Evolutionary conservation across 2,329 filamentous ascomycete species (phyloP), one percentile per base, ranked within the genome.

Genomic region (Aplosporella prunicola): DNA sequence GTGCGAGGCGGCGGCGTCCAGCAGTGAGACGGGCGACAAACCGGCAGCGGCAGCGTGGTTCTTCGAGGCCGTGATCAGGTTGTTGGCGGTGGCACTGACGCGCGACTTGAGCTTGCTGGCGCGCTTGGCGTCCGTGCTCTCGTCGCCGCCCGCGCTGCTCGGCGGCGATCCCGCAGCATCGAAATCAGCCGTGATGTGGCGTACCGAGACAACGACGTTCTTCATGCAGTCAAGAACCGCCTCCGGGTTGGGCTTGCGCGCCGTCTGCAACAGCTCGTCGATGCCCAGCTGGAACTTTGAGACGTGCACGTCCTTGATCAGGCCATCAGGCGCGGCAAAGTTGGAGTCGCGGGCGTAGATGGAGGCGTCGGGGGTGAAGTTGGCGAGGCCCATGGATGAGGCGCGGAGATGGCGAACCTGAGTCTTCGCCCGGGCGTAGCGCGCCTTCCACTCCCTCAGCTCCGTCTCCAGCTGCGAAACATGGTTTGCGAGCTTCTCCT

Each of bases 231-330:
- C 82, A 32, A 93, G 78, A 22, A 91, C 79, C 46, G 75, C 74
- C 30, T 80, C 74, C 1, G 86, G 77, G 35, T 82, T 75, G n/a
- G 82, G 76, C 22, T 71, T 71, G 33, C 88, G 78, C 13, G 87
- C 86, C 26, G 72, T 74, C 45, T 80, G 80, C 23, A 98, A 69
- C 25, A 96, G 71, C 51, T 96, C 89, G 54, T 98, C 89, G 43
- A 98, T 83, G 15, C 87, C 76, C 43, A 96, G 80, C 59, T 98
- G 91, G 66, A 94, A 96, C 53, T 85, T 88, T 34, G 89, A 95
- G 47, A 98, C 78, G 56, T 95, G 83, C 9, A 95, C 74, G 59
- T 95, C 91, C 61, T 84, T 88, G 49, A 98, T 78, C 15, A 91
- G 59, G 5, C 91, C 91, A 42, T 78, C 74, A 9, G 80, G 74